Base-by-base conservation (phyloP, 2,329 filamentous ascomycete species). In the Lachnellula hyalina region DNA sequence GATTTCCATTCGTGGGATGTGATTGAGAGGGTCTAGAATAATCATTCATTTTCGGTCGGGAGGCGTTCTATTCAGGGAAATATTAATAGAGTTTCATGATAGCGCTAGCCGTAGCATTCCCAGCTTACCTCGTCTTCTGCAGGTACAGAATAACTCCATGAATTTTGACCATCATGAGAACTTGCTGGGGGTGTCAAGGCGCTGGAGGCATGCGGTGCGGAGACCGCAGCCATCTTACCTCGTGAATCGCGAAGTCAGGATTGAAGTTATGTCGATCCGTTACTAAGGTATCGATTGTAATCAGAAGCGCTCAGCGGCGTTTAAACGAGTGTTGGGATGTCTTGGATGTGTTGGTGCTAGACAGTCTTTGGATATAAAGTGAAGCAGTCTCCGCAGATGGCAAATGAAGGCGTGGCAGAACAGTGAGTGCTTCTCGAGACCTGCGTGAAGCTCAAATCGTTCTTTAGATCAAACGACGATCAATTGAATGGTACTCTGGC, bases 161-260 rank as follows among this genome's bases (percentile, higher is more conserved):
- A 61, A 57, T 56, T 62, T 46, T 58, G 57, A 49, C 54, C 63
- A 34, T 55, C 64, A 41, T 66, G 65, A 41, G 67, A 67, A 53
- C 66, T 70, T 44, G 61, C 64, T 21, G 66, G 66, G 12, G 67
- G 65, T 54, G 67, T 68, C 54, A 69, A 58, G 41, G 63, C 56
- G 61, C 48, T 65, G 17, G 60, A 61, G 63, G 65, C 67, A 56
- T 69, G 68, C 63, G 67, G 63, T 51, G 66, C 65, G 54, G 68
- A 67, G 60, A 69, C 68, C 62, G 65, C 68, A 67, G 68, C 67
- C 68, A 70, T 70, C 36, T 52, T 57, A 54, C 51, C 34, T 57
- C 28, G 41, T 44, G 35, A 28, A 49, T 52, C 34, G 59, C 59
- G 47, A 61, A 38, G 51, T 49, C 56, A 32, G 47, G 21, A 35